Base-by-base conservation (phyloP, 2,329 filamentous ascomycete genomes). In the Colletotrichum graminicola region DNA sequence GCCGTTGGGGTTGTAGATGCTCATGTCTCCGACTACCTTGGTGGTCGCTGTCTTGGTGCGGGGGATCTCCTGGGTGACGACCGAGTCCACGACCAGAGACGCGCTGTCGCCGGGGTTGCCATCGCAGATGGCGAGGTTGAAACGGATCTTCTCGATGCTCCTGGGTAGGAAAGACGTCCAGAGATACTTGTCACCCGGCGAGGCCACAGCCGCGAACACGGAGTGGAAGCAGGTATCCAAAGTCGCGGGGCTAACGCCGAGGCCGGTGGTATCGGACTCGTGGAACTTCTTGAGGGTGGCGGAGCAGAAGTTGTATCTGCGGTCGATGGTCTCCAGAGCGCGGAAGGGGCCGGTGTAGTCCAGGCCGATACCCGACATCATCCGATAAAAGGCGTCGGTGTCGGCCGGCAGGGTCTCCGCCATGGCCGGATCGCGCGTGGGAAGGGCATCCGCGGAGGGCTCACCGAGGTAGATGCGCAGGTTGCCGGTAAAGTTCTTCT, bases 201-300 rank as follows among this genome's bases (percentile, higher is more conserved):
- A 78, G 6, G 76, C 76, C 56, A 76, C 78, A 1, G 81, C 80
- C 1, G 77, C 73, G 6, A 83, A 75, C 12, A 78, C 68, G 6
- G 78, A 71, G 68, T 84, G 82, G 66, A 84, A 78, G 1, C 79
- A 78, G 0, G 75, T 75, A 52, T 83, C 82, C 0, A 84, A 73
- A 2, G 76, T 72, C 0, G 74, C 78, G 0, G 82, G 81, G 55
- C 82, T 81, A 0, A 83, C 73, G 5, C 80, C 65, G 14, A 76
- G 73, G 3, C 67, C 56, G 4, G 64, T 68, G 23, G 59, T 65
- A 21, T 67, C 72, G 4, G 56, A n/a, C 0, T 73, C 26, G 51
- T 84, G 83, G 14, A 66, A 66, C 55, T 76, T 78, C 41, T 69
- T 60, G 14, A 73, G 57, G 4, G 61, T 65, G 18, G 68, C 72